Evolutionary conservation across 2,329 filamentous ascomycete genomes (phyloP).

Genomic region (Aspergillus felis): DNA sequence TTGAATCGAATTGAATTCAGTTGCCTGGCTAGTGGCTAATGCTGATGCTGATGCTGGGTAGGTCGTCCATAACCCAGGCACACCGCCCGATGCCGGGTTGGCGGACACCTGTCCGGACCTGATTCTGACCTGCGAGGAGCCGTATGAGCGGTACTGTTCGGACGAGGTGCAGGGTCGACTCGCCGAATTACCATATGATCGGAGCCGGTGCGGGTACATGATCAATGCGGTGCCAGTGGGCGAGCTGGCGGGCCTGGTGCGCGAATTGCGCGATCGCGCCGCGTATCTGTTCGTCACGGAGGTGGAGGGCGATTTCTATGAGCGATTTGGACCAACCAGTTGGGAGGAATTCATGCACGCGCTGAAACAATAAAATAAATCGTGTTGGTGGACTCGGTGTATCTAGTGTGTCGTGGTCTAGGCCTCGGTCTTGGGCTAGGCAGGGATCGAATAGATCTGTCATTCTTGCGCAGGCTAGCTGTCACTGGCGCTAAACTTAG

Average conservation of each 20-base stretch:
- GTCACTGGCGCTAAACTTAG: too few relatives aligned
- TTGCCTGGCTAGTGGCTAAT: too few relatives aligned
- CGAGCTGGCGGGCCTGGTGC: constrained; percentile 11
- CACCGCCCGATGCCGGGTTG: constrained; percentile 8
- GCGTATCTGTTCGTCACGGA: constrained; percentile 15
- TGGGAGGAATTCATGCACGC: constrained; percentile 11
- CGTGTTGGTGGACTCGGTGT: too few relatives aligned
- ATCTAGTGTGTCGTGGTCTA: too few relatives aligned
- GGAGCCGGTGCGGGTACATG: constrained; percentile 9
- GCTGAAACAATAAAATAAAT: not conserved
- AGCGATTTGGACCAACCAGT: constrained; percentile 12
- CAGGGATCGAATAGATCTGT: not conserved
- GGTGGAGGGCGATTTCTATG: constrained; percentile 13
- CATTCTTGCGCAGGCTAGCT: not conserved
- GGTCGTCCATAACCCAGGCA: constrained; percentile 16
- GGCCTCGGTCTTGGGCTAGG: too few relatives aligned
- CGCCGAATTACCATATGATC: constrained; percentile 4
- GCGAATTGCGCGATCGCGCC: constrained; percentile 8
- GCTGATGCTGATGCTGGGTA: too few relatives aligned
- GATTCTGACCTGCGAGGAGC: constrained; percentile 13
- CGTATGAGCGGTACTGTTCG: constrained; percentile 8
- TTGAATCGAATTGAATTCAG: too few relatives aligned
- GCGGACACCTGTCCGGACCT: constrained; percentile 7
- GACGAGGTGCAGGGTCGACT: constrained; percentile 13
- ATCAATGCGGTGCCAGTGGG: constrained; percentile 12